A percentile compares a stretch with the other conserved stretches of the same genome.
phyloP scores from a whole-genome alignment of 2,329 filamentous ascomycete species.

The Ascocoryne sarcoides region DNA sequence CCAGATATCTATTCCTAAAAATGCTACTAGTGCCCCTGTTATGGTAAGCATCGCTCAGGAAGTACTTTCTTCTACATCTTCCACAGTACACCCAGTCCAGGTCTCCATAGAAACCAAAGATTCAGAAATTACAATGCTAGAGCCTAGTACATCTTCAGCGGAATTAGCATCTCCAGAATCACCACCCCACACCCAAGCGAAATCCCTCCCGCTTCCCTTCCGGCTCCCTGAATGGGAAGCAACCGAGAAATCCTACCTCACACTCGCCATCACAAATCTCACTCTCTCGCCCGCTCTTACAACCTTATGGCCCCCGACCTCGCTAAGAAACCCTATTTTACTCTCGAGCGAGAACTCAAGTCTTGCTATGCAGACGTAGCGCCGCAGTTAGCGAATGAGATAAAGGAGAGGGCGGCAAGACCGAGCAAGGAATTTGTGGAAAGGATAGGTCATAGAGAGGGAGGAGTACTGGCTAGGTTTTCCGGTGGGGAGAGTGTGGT shows the following conservation, averaged over 20 bases:
- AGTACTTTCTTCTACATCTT: slow-evolving; percentile 15
- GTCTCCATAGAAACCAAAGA: slow-evolving; percentile 14
- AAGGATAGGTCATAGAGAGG: slow-evolving; percentile 34
- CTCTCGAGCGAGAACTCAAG: slow-evolving; percentile 70
- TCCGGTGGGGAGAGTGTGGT: slow-evolving; percentile 48
- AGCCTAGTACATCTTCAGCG: neutral
- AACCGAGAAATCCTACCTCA: slow-evolving; percentile 66
- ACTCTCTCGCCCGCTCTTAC: slow-evolving; percentile 79
- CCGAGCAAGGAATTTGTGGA: slow-evolving; percentile 35
- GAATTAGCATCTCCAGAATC: neutral
- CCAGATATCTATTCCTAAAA: slow-evolving; percentile 39
- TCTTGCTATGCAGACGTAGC: slow-evolving; percentile 82
- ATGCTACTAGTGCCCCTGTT: slow-evolving; percentile 39
- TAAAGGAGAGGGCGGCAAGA: slow-evolving; percentile 55
- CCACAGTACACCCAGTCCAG: slow-evolving; percentile 7
- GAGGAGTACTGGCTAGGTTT: slow-evolving; percentile 55
- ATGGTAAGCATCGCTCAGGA: slow-evolving; percentile 38
- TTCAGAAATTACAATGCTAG: slow-evolving; percentile 2
- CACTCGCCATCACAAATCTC: slow-evolving; percentile 65
- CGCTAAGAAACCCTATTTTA: slow-evolving; percentile 88
- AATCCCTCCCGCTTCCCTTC: slow-evolving; percentile 38
- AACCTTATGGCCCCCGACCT: slow-evolving; percentile 90
- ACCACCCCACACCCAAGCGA: neutral
- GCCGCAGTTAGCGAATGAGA: slow-evolving; percentile 62
- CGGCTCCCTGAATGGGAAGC: slow-evolving; percentile 70